These are phyloP conservation scores for Neurospora crassa DNA, from an alignment of 2,329 filamentous ascomycete species.

Conservation along the genomic window DNA sequence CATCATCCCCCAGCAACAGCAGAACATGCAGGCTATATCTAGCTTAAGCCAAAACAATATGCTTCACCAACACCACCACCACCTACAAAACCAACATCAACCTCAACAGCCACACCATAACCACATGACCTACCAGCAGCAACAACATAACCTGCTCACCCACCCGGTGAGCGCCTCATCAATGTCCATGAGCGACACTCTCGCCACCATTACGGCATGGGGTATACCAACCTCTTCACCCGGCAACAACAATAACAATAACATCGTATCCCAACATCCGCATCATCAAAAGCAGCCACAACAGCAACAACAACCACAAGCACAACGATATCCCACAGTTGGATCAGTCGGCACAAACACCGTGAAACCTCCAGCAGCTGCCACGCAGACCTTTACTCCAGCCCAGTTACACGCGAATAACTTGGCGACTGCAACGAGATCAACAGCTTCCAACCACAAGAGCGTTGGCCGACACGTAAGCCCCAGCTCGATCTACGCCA, in stretches of 20 bases:
- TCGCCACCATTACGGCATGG: constrained; percentile 14
- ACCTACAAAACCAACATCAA: background rate
- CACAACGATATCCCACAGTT: background rate
- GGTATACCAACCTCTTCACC: constrained; percentile 8
- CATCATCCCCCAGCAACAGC: background rate
- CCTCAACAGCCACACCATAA: constrained; percentile 16
- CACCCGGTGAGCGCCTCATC: constrained; percentile 8
- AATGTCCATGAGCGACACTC: constrained; percentile 16
- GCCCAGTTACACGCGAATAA: constrained; percentile 10
- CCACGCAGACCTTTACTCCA: background rate
- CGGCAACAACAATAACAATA: background rate
- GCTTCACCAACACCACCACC: constrained; percentile 1
- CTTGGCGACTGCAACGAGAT: constrained; percentile 8
- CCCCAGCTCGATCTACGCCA: constrained; percentile 24
- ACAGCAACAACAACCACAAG: background rate
- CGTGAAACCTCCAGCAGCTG: background rate
- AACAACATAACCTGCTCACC: constrained; percentile 1
- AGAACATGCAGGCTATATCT: constrained; percentile 14
- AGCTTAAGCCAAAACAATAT: background rate
- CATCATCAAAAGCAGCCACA: background rate
- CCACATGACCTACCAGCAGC: constrained; percentile 5
- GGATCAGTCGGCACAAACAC: background rate
- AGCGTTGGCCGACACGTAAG: constrained; percentile 22
- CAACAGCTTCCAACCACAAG: constrained; percentile 2
- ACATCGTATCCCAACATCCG: background rate